phyloP scores from a whole-genome alignment of 2,329 filamentous ascomycete species.

The Podosphaera xanthii region DNA sequence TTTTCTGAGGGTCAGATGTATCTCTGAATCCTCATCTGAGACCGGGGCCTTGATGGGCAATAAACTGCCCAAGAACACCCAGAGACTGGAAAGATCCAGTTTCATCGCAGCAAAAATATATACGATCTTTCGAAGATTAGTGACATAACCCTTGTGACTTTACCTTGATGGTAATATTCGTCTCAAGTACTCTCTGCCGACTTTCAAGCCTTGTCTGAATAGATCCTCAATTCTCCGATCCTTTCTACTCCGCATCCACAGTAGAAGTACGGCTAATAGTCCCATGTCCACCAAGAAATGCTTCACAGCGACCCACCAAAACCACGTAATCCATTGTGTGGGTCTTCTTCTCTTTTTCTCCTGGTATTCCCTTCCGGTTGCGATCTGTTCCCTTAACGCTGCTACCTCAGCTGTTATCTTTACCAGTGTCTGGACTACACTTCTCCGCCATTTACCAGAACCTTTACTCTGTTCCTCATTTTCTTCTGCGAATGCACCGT shows the following conservation, averaged over 20 bases:
- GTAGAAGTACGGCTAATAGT: conserved; percentile 37
- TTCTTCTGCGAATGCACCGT: conserved; percentile 19
- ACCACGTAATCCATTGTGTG: conserved; percentile 47
- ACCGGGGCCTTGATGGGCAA: no score
- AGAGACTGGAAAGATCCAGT: no score
- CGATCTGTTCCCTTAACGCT: conserved; percentile 75
- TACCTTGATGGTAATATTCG: conserved; percentile 30
- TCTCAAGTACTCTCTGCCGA: conserved; percentile 34
- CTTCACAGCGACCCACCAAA: conserved; percentile 45
- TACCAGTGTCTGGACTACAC: conserved; percentile 67
- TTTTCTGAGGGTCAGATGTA: no score
- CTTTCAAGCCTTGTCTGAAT: conserved; percentile 37
- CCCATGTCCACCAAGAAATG: conserved; percentile 53
- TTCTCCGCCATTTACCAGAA: conserved; percentile 43
- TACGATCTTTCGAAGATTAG: no score
- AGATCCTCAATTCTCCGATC: conserved; percentile 52
- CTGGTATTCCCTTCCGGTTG: conserved; percentile 48
- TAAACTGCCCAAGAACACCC: no score
- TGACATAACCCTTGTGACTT: conserved; percentile 1
- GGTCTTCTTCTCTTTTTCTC: conserved; percentile 40
- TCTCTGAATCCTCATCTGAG: no score
- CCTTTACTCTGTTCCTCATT: conserved; percentile 20
- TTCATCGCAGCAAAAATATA: no score
- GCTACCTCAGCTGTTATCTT: conserved; percentile 84
- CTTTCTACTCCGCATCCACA: conserved; percentile 51